These are phyloP conservation scores for Ziziphus jujuba DNA, from an alignment of 306 rosid genomes.

Conservation along the genomic window DNA sequence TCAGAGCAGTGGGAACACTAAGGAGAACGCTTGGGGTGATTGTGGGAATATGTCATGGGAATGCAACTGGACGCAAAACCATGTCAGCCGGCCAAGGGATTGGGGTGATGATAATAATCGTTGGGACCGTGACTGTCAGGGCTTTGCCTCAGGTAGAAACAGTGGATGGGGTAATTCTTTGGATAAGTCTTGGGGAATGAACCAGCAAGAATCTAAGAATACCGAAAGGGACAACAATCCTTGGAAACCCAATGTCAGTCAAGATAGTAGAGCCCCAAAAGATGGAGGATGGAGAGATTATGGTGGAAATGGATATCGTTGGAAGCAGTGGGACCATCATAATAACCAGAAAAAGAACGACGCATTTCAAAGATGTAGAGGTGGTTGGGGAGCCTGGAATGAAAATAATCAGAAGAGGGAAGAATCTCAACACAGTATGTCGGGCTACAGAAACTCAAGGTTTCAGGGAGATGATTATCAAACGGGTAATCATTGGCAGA, in stretches of 20 bases:
- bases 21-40: constrained; percentile 44
- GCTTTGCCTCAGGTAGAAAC: constrained; percentile 12
- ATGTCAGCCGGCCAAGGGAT: constrained; percentile 6
- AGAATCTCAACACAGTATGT: constrained; percentile 21
- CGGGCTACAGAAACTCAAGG: constrained; percentile 36
- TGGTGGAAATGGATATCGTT: constrained; percentile 27
- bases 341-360: constrained; percentile 30
- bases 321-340: constrained; percentile 40
- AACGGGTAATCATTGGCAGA: constrained; percentile 40
- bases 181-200: constrained; percentile 41
- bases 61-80: constrained; percentile 31
- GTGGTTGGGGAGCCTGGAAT: constrained; percentile 33
- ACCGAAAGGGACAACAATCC: constrained; percentile 23
- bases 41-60: constrained; percentile 31
- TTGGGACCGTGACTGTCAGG: constrained; percentile 27
- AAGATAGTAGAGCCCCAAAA: constrained; percentile 25
- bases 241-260: constrained; percentile 34
- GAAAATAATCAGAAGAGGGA: constrained; percentile 35
- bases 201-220: constrained; percentile 32
- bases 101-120: constrained; percentile 33
- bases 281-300: constrained; percentile 44
- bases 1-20: constrained; percentile 30
- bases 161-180: constrained; percentile 41
- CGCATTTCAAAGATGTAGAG: constrained; percentile 33
- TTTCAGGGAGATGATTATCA: constrained; percentile 41